Evolutionary conservation across 1,139 yeast species (phyloP).

Genomic region (Pichia sp.): DNA sequence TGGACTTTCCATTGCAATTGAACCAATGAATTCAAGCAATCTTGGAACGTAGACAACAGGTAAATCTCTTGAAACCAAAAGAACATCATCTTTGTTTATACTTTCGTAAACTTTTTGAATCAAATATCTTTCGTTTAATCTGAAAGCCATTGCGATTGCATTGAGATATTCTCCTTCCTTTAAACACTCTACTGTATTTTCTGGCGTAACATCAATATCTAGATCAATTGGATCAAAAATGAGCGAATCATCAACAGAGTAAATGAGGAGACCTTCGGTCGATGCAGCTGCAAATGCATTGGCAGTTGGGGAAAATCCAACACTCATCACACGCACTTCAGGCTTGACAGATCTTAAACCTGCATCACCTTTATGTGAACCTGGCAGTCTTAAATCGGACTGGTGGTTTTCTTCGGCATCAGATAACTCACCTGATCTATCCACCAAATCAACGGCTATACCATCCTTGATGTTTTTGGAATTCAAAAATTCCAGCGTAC

Average conservation of each 20-base stretch:
- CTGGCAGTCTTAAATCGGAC: conserved; percentile 71
- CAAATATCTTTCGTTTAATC: conserved; percentile 75
- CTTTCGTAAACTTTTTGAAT: conserved; percentile 68
- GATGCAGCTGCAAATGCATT: conserved; percentile 91
- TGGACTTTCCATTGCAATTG: conserved; percentile 61
- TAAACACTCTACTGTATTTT: conserved; percentile 55
- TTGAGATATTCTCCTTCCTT: conserved; percentile 63
- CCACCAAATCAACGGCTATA: conserved; percentile 77
- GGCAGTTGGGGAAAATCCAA: conserved; percentile 85
- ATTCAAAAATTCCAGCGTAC: conserved; percentile 74
- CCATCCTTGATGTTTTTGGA: conserved; percentile 81
- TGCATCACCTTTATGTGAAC: conserved; percentile 84
- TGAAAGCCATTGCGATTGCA: conserved; percentile 88
- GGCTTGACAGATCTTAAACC: conserved; percentile 72
- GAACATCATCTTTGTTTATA: conserved; percentile 56
- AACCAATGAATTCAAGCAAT: conserved; percentile 64
- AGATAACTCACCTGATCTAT: conserved; percentile 76
- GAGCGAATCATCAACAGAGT: conserved; percentile 66
- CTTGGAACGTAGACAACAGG: conserved; percentile 73
- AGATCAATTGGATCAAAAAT: conserved; percentile 92
- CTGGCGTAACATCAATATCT: conserved; percentile 88
- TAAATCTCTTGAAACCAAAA: conserved; percentile 53
- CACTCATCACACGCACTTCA: conserved; percentile 67
- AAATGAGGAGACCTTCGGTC: conserved; percentile 85
- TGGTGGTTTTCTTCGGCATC: conserved; percentile 67